Base-by-base conservation (phyloP, 352 stramenopile species). In the Globisporangium middletonii region DNA sequence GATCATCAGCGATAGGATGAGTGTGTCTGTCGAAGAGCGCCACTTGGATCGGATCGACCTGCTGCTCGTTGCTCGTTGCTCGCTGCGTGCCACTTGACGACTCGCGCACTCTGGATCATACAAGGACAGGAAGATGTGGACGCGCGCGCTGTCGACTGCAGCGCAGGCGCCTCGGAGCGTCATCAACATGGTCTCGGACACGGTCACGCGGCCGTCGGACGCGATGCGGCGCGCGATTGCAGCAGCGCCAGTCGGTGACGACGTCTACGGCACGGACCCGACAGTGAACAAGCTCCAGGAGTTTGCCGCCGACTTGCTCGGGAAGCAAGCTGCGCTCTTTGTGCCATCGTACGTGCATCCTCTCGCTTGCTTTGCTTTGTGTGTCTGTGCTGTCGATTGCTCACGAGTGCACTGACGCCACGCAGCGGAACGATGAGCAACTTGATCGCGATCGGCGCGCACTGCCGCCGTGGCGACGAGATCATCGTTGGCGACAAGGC, bases 101-200 rank as follows among this genome's bases (percentile, higher is more conserved):
- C 45, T 27, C 8, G 26, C 23, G 23, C 23, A 23, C 27, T 43
- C 18, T 51, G 5, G 23, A 18, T 33, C 33, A 27, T 13, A 41
- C n/a, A 33, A 43, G 2, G 12, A 41, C n/a, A 33, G 35, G 2
- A 13, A 13, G 26, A 62, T 62, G 56, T 55, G 48, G 48, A 63
- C 48, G 43, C 57, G 57, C 16, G 50, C 50, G 33, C 49, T 48
- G 19, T 51, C 50, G 50, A 60, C 44, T 18, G 57, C 33, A 8
- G 5, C 45, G 15, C 38, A 30, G 15, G 26, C 30, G 45, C 35
- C 51, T 18, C 55, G 41, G 3, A 30, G 50, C 4, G 38, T 77
- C 26, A 68, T 97, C 45, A 98, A 99, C 77, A 74, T 99, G 49
- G 71, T 98, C 46, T 98, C 85, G 58, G 97, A 99, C 76, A 99